These are phyloP conservation scores for Annona squamosa DNA, from an alignment of 164 flowering plant genomes.

Conservation along the genomic window DNA sequence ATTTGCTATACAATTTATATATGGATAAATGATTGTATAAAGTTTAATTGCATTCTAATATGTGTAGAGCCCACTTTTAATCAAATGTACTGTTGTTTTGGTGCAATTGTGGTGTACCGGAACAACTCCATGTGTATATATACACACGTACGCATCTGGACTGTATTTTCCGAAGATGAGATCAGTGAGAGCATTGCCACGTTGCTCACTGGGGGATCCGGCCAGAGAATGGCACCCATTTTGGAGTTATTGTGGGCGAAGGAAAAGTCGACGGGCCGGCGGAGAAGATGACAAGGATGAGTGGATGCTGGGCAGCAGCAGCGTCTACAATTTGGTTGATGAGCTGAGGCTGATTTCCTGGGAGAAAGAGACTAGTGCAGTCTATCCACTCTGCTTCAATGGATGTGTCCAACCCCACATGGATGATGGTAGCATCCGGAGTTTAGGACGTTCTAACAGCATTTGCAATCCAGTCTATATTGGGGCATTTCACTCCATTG, in stretches of 20 bases:
- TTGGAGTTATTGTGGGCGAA: slow-evolving; percentile 27
- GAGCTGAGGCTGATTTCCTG: slow-evolving; percentile 37
- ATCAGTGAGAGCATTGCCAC: slow-evolving; percentile 33
- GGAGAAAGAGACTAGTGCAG: slow-evolving; percentile 45
- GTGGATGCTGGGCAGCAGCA: slow-evolving; percentile 22
- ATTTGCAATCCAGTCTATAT: slow-evolving; percentile 34
- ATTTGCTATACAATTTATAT: too few species aligned
- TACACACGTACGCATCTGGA: slow-evolving; percentile 16
- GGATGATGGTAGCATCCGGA: slow-evolving; percentile 58
- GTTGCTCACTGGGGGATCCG: slow-evolving; percentile 46
- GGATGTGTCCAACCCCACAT: slow-evolving; percentile 61
- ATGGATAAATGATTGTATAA: too few species aligned
- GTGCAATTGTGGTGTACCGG: too few species aligned
- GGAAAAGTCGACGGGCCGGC: slow-evolving; percentile 47
- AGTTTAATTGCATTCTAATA: too few species aligned
- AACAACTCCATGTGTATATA: neutral
- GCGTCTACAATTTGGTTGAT: slow-evolving; percentile 19
- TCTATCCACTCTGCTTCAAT: slow-evolving; percentile 56
- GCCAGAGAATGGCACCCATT: slow-evolving; percentile 34
- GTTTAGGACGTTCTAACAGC: slow-evolving; percentile 47
- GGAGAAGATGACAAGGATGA: slow-evolving; percentile 29
- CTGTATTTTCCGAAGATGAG: slow-evolving; percentile 30
- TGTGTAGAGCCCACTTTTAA: too few species aligned
- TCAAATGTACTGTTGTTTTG: too few species aligned
- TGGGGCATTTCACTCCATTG: slow-evolving; percentile 12